A percentile compares a stretch with the other conserved stretches of the same genome.
Conservation (phyloP, 352 stramenopile species). For the Pythium aristosporum region DNA sequence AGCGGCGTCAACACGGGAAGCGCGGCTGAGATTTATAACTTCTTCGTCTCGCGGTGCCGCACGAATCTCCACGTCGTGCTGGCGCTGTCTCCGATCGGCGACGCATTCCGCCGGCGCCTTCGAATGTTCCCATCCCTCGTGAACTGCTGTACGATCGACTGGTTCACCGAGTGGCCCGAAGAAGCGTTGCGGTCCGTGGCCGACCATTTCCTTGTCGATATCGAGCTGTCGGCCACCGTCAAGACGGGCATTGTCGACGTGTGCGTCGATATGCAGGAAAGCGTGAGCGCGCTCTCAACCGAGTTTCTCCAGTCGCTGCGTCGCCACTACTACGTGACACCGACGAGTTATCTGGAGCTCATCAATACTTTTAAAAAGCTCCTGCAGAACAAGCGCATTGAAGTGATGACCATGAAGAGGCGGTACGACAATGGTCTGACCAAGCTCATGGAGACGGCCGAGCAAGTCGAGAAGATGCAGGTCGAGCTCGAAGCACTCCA, state of each 20-base stretch:
- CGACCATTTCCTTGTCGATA: constrained; percentile 89
- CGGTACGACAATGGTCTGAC: constrained; percentile 92
- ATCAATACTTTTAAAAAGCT: constrained; percentile 96
- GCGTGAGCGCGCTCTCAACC: constrained; percentile 77
- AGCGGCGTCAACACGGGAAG: constrained; percentile 74
- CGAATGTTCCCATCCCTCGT: constrained; percentile 96
- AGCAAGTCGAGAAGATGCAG: constrained; percentile 94
- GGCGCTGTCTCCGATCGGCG: constrained; percentile 91
- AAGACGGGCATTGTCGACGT: constrained; percentile 92
- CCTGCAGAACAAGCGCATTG: constrained; percentile 86
- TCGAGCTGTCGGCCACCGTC: constrained; percentile 74
- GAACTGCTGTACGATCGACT: constrained; percentile 97
- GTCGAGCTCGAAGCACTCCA: constrained; percentile 91
- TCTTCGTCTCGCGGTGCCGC: constrained; percentile 89
- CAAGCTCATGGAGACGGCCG: constrained; percentile 92
- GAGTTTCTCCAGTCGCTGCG: constrained; percentile 87
- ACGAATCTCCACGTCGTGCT: constrained; percentile 95
- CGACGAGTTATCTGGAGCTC: constrained; percentile 94
- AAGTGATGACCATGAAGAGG: constrained; percentile 90
- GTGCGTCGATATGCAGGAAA: constrained; percentile 95
- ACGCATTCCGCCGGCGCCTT: constrained; percentile 91
- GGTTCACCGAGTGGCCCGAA: constrained; percentile 95
- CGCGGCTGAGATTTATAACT: constrained; percentile 83
- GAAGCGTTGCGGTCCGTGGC: constrained; percentile 93
- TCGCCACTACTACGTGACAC: constrained; percentile 95